These are phyloP conservation scores for Hebeloma cylindrosporum DNA, from an alignment of 768 basidiomycete genomes.

Conservation along the genomic window DNA sequence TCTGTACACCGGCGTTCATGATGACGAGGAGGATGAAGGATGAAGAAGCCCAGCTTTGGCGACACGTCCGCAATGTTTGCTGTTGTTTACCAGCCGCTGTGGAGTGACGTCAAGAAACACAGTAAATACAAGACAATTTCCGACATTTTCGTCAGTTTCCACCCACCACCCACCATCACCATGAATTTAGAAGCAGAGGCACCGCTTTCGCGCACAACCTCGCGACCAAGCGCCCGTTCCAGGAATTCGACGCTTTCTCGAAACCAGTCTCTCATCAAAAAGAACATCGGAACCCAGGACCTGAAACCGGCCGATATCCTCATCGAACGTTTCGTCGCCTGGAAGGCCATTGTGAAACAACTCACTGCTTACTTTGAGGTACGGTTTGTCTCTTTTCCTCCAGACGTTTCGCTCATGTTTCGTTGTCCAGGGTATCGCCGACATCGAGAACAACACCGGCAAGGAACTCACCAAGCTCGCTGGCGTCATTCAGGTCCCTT, in stretches of 20 bases:
- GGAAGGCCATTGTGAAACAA: conserved; percentile 97
- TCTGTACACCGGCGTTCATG: conserved; percentile 78
- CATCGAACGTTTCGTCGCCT: conserved; percentile 90
- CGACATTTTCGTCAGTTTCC: not conserved
- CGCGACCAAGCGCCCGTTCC: conserved; percentile 61
- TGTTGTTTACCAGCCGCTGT: too few species aligned
- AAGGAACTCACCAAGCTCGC: conserved; percentile 91
- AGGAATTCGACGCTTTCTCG: conserved; percentile 72
- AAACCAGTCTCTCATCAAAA: conserved; percentile 88
- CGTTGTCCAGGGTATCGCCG: conserved; percentile 51
- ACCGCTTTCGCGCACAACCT: conserved; percentile 27
- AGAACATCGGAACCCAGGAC: conserved; percentile 88
- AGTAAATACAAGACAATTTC: too few species aligned
- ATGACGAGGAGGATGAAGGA: conserved; percentile 21
- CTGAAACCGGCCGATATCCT: conserved; percentile 93
- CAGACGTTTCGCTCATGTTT: not conserved
- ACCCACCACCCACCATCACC: not conserved
- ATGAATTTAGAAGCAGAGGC: conserved; percentile 8
- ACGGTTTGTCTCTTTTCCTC: conserved; percentile 2
- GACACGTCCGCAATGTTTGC: too few species aligned
- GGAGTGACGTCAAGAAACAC: too few species aligned
- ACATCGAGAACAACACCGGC: conserved; percentile 94
- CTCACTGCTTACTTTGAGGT: conserved; percentile 89
- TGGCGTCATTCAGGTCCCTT: conserved; percentile 96
- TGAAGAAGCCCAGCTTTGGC: too few species aligned